Conservation (phyloP, 75 land plant genomes). For the Pinus taeda region DNA sequence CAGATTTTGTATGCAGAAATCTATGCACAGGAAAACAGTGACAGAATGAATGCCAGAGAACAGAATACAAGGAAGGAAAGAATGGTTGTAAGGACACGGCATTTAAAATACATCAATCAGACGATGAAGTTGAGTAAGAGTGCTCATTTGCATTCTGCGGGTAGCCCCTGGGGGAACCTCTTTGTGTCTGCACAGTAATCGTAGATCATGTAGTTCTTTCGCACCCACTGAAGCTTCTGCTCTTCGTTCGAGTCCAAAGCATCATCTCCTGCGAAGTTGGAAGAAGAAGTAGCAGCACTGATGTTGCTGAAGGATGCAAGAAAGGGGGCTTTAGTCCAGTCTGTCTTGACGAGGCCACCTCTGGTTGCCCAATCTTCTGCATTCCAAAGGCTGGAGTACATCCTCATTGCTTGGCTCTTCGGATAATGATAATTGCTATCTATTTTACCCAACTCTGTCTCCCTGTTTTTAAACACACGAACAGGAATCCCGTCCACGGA, state of each 20-base stretch:
- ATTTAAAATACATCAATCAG: no score
- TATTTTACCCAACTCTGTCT: slow-evolving; percentile 14
- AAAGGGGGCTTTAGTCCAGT: neutral
- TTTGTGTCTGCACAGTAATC: neutral
- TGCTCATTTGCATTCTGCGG: no score
- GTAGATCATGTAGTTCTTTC: neutral
- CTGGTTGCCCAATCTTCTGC: slow-evolving; percentile 33
- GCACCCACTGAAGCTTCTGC: slow-evolving; percentile 14
- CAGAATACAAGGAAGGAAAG: no score
- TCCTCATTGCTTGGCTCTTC: neutral
- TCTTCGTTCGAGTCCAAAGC: neutral
- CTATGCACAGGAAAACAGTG: no score
- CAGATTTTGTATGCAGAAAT: no score
- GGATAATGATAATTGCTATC: neutral
- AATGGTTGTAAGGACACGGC: no score
- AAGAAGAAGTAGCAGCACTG: no score
- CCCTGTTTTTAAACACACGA: slow-evolving; percentile 31
- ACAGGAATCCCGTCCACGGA: slow-evolving; percentile 46
- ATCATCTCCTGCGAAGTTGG: neutral
- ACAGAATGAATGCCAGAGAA: no score
- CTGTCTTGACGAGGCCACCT: neutral
- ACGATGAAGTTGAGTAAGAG: no score
- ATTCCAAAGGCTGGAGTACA: neutral
- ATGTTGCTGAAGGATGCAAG: neutral
- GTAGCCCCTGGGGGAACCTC: no score